Percentiles rank a stretch among this genome's conserved stretches.
Evolutionary conservation across 768 basidiomycete genomes (phyloP).

Genomic region (Gyrodon lividus): DNA sequence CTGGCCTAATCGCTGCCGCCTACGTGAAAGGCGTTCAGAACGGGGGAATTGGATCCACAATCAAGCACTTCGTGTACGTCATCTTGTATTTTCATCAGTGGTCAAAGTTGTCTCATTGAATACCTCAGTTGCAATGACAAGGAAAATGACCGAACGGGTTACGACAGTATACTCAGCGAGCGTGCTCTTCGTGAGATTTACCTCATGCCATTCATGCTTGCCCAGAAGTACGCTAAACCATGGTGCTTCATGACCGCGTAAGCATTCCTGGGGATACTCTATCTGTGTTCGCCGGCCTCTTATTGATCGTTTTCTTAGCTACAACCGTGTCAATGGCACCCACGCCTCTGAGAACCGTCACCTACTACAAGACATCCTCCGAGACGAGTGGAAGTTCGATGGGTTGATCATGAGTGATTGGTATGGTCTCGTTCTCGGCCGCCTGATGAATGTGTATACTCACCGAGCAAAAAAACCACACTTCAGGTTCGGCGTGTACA

Average conservation of each 20-base stretch:
- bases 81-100: not conserved
- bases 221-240: conserved; percentile 49
- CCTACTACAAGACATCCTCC: conserved; percentile 59
- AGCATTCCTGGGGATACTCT: conserved; percentile 23
- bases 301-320: conserved; percentile 37
- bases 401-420: conserved; percentile 83
- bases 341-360: conserved; percentile 66
- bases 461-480: not conserved
- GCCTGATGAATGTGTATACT: not conserved
- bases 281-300: not conserved
- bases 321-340: conserved; percentile 73
- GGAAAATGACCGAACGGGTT: conserved; percentile 71
- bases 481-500: conserved; percentile 69
- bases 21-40: conserved; percentile 78
- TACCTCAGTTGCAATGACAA: conserved; percentile 68
- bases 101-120: not conserved
- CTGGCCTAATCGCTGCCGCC: conserved; percentile 65
- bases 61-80: conserved; percentile 80
- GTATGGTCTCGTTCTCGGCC: conserved; percentile 34
- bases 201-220: conserved; percentile 61
- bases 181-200: conserved; percentile 59
- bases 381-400: conserved; percentile 74
- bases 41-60: conserved; percentile 70
- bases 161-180: conserved; percentile 49
- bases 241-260: conserved; percentile 63